Conservation (phyloP, 306 rosid species). For the Fagus crenata region DNA sequence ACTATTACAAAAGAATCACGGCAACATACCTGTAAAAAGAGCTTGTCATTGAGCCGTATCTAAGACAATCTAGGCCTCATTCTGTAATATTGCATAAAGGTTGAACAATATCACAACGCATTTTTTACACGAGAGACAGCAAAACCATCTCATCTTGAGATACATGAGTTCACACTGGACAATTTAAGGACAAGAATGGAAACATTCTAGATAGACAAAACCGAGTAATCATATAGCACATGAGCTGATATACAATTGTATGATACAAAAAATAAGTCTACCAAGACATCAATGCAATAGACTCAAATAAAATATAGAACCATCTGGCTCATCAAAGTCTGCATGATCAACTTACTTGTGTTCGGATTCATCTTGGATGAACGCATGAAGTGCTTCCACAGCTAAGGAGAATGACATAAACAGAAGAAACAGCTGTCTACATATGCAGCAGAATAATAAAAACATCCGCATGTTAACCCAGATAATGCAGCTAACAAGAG, state of each 20-base stretch:
- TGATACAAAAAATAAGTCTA: not conserved
- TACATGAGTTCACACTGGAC: not conserved
- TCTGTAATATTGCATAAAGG: not conserved
- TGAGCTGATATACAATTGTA: not conserved
- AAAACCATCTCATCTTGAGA: not conserved
- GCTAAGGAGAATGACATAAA: constrained; percentile 97
- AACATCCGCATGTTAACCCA: constrained; percentile 56
- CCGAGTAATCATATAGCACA: not conserved
- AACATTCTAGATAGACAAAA: not conserved
- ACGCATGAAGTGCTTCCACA: constrained; percentile 96
- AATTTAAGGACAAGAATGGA: not conserved
- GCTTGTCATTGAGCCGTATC: not conserved
- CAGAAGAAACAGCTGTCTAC: constrained; percentile 99
- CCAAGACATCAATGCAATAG: not conserved
- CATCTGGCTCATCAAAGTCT: constrained; percentile 7
- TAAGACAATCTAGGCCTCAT: not conserved
- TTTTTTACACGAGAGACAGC: not conserved
- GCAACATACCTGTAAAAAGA: not conserved
- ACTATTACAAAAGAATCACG: not conserved
- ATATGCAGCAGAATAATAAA: constrained; percentile 55
- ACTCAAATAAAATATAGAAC: not conserved
- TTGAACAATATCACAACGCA: not conserved
- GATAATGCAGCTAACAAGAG: constrained; percentile 6
- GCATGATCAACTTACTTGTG: constrained; percentile 78
- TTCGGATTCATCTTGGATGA: constrained; percentile 98